phyloP scores from a whole-genome alignment of 1,284 basidiomycete species.

The Naganishia cerealis region DNA sequence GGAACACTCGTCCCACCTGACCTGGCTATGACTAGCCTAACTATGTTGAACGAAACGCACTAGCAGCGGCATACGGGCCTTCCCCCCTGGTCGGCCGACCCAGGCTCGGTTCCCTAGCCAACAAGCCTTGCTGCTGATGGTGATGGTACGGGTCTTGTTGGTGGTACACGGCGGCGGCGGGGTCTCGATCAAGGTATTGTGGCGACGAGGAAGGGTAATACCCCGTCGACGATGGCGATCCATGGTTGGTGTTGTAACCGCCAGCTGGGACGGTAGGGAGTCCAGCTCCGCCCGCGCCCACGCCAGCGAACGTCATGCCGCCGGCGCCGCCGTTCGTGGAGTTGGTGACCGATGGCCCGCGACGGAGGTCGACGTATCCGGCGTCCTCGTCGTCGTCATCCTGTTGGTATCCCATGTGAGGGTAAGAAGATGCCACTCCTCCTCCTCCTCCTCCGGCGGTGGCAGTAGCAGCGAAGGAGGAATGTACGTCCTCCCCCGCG shows the following conservation, averaged over 20 bases:
- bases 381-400: slow-evolving; percentile 13
- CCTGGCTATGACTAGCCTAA: no score
- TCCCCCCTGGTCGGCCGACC: slow-evolving; percentile 34
- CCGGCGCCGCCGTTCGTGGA: not conserved
- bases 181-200: not conserved
- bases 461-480: not conserved
- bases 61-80: slow-evolving; percentile 32
- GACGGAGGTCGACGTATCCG: slow-evolving; percentile 19
- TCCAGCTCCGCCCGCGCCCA: slow-evolving; percentile 29
- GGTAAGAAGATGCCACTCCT: slow-evolving; percentile 4
- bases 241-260: not conserved
- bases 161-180: not conserved
- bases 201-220: not conserved
- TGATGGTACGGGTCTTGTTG: not conserved
- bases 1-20: no score
- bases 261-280: slow-evolving; percentile 7
- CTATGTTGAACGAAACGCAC: slow-evolving; percentile 4
- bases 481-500: not conserved
- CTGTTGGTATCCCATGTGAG: slow-evolving; percentile 4
- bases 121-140: slow-evolving; percentile 2
- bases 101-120: slow-evolving; percentile 28
- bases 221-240: not conserved
- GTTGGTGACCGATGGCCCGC: slow-evolving; percentile 15
- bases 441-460: not conserved
- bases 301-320: slow-evolving; percentile 29